Evolutionary conservation across 768 basidiomycete genomes (phyloP).

Genomic region (Mycena olivaceomarginata): DNA sequence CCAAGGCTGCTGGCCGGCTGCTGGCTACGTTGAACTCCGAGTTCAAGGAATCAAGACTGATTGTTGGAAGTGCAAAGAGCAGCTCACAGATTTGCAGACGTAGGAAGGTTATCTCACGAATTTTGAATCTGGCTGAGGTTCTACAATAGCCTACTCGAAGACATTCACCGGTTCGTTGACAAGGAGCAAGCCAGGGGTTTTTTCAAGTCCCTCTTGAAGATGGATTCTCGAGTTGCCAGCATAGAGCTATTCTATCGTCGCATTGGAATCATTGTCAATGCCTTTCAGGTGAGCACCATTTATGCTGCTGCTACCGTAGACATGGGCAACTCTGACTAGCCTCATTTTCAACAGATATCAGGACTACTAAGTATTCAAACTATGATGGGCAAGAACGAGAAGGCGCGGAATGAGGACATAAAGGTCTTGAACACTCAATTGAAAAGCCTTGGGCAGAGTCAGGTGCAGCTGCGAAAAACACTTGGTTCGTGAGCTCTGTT

Average conservation of each 20-base stretch:
- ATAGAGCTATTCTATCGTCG: conserved; percentile 16
- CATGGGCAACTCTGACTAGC: not conserved
- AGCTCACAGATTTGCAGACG: not conserved
- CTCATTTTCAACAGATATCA: not conserved
- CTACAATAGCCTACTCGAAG: conserved; percentile 10
- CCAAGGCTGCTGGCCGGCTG: not conserved
- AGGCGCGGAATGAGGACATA: conserved; percentile 1
- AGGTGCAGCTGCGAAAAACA: not conserved
- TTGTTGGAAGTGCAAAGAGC: not conserved
- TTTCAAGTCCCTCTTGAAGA: not conserved
- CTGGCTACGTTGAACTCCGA: not conserved
- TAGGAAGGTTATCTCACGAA: not conserved
- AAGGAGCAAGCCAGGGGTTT: conserved; percentile 11
- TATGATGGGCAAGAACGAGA: not conserved
- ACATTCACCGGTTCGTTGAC: conserved; percentile 14
- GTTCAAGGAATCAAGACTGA: conserved; percentile 1
- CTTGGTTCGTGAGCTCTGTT: not conserved
- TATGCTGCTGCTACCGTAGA: too few relatives aligned
- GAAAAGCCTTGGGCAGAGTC: not conserved
- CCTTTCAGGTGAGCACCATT: conserved; percentile 3
- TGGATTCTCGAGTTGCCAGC: not conserved
- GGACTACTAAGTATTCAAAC: not conserved
- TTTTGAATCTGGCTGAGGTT: conserved; percentile 2
- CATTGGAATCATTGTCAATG: not conserved
- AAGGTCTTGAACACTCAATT: not conserved